Base-by-base conservation (phyloP, 2,329 filamentous ascomycete genomes). In the Nemania bipapillata region DNA sequence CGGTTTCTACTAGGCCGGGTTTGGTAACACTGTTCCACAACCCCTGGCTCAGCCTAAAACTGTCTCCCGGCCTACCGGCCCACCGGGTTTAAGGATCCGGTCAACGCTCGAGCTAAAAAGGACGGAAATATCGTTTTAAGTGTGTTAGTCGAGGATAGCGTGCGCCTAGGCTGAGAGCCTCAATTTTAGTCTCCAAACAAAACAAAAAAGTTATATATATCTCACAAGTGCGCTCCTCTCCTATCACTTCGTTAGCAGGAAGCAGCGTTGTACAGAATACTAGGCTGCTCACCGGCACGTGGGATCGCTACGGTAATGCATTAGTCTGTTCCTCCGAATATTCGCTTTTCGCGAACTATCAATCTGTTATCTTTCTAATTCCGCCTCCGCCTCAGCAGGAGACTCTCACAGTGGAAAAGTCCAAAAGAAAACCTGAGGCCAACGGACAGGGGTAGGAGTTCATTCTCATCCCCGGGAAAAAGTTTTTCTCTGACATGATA, bases 41-140 rank as follows among this genome's bases (percentile, higher is more conserved):
- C 50, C 50, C 50, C 50, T 32, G 7, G 28, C 15, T 30, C 56
- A 58, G 52, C 55, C 62, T 57, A 63, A n/a, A 42, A 24, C 12
- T 45, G 32, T 63, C 54, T 68, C 55, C 66, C 58, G 68, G 68
- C 17, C 55, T 69, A 61, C 62, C 66, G 65, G 68, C 55, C 56
- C 32, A 70, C 62, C 68, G 68, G 68, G 2, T 52, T 60, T n/a
- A 9, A 47, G 24, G 42, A 60, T 53, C 68, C 68, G 68, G 65
- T 35, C 37, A 50, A 67, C 64, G 55, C 52, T 57, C 24, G 8
- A 58, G 56, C 61, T 52, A 56, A 65, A n/a, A 68, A 68, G 60
- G 54, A 55, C 54, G 60, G 60, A 35, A 63, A 47, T 53, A 22
- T 47, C 40, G 53, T 45, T 53, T 15, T 15, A 30, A 52, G 22